Evolutionary conservation across 2,329 filamentous ascomycete species (phyloP).

Genomic region (Ascochyta viciae-villosae): DNA sequence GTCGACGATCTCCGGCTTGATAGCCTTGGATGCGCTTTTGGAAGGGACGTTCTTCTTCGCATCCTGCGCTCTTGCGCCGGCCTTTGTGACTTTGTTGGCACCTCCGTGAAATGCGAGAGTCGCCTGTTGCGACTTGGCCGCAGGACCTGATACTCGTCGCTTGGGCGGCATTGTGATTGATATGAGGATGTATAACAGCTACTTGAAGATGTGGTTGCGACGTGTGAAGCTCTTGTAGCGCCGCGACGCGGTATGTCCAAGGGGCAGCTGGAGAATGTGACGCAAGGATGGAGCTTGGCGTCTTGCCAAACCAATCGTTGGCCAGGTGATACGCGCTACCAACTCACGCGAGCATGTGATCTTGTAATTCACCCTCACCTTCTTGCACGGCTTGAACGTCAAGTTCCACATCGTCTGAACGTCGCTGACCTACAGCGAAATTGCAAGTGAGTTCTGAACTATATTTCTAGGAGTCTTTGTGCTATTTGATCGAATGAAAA

Average conservation of each 20-base stretch:
- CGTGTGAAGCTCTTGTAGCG: neutral
- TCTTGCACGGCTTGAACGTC: neutral
- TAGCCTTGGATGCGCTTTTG: conserved; percentile 40
- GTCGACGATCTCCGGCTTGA: conserved; percentile 32
- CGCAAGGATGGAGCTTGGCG: conserved; percentile 31
- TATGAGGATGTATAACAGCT: neutral
- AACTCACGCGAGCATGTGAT: conserved; percentile 10
- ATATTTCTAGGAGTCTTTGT: too few species aligned
- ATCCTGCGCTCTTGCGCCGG: conserved; percentile 47
- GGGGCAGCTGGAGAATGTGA: conserved; percentile 28
- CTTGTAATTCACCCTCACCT: neutral
- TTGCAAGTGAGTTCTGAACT: too few species aligned
- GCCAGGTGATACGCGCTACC: conserved; percentile 16
- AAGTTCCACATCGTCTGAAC: neutral
- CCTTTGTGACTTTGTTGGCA: conserved; percentile 65
- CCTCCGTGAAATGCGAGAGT: conserved; percentile 69
- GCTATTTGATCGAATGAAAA: too few species aligned
- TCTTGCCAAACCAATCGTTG: conserved; percentile 9
- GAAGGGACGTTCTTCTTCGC: conserved; percentile 51
- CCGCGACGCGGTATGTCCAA: conserved; percentile 19
- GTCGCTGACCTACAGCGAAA: neutral
- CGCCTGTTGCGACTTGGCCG: conserved; percentile 62
- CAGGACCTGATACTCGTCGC: conserved; percentile 49
- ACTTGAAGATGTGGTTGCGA: neutral
- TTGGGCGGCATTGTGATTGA: conserved; percentile 53